Percentiles rank a stretch among this genome's conserved stretches.
phyloP scores from a whole-genome alignment of 345 rosid species.

The Hibiscus trionum region DNA sequence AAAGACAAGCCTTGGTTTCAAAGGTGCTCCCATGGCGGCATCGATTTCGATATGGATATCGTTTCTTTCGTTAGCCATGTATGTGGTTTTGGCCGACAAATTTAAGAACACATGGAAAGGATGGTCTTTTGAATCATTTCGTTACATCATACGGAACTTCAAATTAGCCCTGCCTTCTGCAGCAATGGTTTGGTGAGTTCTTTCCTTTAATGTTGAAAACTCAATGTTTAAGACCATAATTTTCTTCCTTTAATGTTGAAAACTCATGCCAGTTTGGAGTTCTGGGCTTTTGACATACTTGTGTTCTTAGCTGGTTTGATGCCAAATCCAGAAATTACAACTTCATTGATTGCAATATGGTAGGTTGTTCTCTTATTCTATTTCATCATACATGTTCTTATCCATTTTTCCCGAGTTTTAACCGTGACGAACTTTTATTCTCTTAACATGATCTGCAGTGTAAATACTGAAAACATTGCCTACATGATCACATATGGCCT shows the following conservation, averaged over 20 bases:
- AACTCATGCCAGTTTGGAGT: constrained; percentile 44
- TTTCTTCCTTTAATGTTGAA: too few species aligned
- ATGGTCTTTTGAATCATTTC: constrained; percentile 35
- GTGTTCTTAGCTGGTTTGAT: constrained; percentile 69
- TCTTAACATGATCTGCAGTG: constrained; percentile 22
- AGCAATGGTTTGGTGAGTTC: constrained; percentile 72
- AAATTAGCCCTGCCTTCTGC: constrained; percentile 64
- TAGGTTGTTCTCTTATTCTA: constrained; percentile 10
- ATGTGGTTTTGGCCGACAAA: constrained; percentile 33
- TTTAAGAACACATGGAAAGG: constrained; percentile 60
- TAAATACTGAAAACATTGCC: constrained; percentile 50
- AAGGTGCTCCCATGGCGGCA: constrained; percentile 65
- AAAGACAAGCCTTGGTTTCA: constrained; percentile 39
- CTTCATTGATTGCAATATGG: constrained; percentile 76
- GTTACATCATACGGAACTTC: constrained; percentile 25
- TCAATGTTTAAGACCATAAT: too few species aligned
- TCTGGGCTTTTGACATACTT: constrained; percentile 75
- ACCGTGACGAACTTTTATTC: not conserved
- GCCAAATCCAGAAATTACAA: constrained; percentile 47
- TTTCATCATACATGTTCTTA: not conserved
- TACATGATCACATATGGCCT: constrained; percentile 67
- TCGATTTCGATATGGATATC: constrained; percentile 63
- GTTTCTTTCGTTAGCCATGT: constrained; percentile 29
- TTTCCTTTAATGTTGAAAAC: too few species aligned
- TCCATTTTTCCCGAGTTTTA: not conserved